Evolutionary conservation across 140 eudicot species (phyloP), one percentile per base, ranked within the genome.

Genomic region (Oenanthe javanica): DNA sequence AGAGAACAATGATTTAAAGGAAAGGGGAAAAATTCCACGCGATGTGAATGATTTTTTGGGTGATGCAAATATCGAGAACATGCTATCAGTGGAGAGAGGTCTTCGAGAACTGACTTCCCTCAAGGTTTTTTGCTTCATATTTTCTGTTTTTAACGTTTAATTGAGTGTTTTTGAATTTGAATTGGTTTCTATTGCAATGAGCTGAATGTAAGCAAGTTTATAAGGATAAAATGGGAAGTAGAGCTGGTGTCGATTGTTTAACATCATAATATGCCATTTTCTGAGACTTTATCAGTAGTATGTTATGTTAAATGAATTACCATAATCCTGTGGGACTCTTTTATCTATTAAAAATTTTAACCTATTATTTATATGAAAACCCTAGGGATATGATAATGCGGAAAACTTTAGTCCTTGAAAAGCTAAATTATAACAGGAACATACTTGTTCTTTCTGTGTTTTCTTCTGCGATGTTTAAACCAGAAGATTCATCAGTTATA

Each of bases 71-170:
- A 90, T 93, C 50, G 98, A 94, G 81, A 92, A 89, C 89, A 92
- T 94, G 98, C 96, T 94, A 61, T 81, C 88, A 79, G 98, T 94
- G 52, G 98, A 94, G 82, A 90, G 88, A 92, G 97, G 96, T 82
- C 93, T 94, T 5, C 79, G 89, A 54, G 98, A 94, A 85, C 81
- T 94, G 78, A 84, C 88, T 64, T 79, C 81, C 51, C 91, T 92
- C 10, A 92, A 92, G 97, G 98, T 93, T 75, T 75, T 47, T 78
- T 38, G 48, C 66, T 38, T 55, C 66, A 48, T 40, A 61, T 51
- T 72, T 46, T 57, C 14, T 47, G 45, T 54, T 81, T 57, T 54
- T 36, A 11, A 54, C 31, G 49, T 61, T 25, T 43, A 4, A 0
- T 61, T 46, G 31, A 63, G 15, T 61, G 57, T 46, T 27, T 67